phyloP scores from a whole-genome alignment of 805 yeast genomes.

The Yarrowia sp. region DNA sequence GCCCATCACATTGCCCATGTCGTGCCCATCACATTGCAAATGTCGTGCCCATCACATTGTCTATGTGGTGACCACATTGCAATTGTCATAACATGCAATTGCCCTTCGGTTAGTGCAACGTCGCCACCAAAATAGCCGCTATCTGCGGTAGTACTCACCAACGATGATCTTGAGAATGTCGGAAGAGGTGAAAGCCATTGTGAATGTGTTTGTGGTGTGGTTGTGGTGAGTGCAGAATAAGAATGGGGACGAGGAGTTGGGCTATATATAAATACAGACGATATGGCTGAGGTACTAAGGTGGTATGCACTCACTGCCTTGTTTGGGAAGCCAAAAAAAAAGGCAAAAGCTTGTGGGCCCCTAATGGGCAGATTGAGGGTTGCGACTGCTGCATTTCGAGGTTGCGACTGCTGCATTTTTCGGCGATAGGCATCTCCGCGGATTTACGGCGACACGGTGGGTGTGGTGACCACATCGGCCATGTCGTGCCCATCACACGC shows the following conservation, averaged over 20 bases:
- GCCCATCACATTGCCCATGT: background rate
- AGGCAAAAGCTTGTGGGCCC: slow-evolving; percentile 5
- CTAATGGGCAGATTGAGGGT: slow-evolving; percentile 29
- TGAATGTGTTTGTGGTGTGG: slow-evolving; percentile 11
- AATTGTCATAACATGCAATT: too few relatives aligned
- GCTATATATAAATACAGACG: slow-evolving; percentile 28
- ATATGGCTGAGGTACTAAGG: slow-evolving; percentile 33
- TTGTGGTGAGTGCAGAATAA: background rate
- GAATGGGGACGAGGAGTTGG: background rate
- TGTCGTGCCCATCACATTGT: background rate
- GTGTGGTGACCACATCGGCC: background rate
- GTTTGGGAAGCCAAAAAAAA: slow-evolving; percentile 20
- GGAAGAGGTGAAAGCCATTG: slow-evolving; percentile 60
- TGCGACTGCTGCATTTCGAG: slow-evolving; percentile 16
- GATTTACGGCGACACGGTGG: background rate
- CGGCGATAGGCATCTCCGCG: slow-evolving; percentile 33
- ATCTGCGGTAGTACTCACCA: slow-evolving; percentile 46
- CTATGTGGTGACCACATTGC: too few relatives aligned
- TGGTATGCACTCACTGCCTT: slow-evolving; percentile 29
- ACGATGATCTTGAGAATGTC: slow-evolving; percentile 61
- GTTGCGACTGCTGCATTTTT: slow-evolving; percentile 7
- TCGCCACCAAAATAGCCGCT: background rate
- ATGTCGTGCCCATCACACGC: background rate
- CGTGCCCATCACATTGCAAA: background rate
- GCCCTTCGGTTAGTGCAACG: background rate